Conservation (phyloP, 1,284 basidiomycete species). For the Trametes sp. region DNA sequence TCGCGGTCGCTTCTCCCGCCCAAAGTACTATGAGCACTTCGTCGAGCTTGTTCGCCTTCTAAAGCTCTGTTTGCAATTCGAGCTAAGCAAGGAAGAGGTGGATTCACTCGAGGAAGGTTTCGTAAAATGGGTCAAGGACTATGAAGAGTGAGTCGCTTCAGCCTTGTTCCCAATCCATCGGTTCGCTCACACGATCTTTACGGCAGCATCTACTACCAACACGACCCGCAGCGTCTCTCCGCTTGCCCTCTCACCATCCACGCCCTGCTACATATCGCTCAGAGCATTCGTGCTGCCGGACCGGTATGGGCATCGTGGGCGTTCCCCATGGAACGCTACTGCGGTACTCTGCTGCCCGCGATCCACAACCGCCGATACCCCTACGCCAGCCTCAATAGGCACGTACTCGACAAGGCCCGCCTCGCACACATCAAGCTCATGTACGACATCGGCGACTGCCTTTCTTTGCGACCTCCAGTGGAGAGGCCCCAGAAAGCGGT, state of each 20-base stretch:
- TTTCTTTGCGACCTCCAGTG: too few species aligned
- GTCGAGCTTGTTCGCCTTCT: constrained; percentile 48
- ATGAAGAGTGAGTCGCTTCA: constrained; percentile 45
- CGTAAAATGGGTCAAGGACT: constrained; percentile 49
- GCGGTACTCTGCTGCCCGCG: constrained; percentile 41
- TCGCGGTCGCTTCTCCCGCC: constrained; percentile 34
- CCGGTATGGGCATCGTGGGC: constrained; percentile 39
- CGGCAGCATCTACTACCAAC: constrained; percentile 43
- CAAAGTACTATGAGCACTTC: constrained; percentile 52
- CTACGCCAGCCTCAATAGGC: constrained; percentile 37
- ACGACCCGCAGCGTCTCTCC: constrained; percentile 35
- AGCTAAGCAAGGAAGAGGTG: constrained; percentile 45
- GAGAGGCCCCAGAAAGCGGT: too few species aligned
- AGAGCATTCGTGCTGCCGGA: constrained; percentile 20
- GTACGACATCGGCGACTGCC: constrained; percentile 4
- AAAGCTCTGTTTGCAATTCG: constrained; percentile 49
- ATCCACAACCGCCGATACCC: constrained; percentile 37
- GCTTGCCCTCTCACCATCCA: constrained; percentile 51
- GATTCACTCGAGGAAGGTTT: constrained; percentile 43
- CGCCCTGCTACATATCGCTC: constrained; percentile 45
- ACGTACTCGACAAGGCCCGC: constrained; percentile 30
- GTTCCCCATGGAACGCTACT: constrained; percentile 49
- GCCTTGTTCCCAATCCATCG: too few species aligned
- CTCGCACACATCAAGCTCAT: constrained; percentile 34
- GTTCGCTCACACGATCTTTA: too few species aligned